These are phyloP conservation scores for Letharia lupina DNA, from an alignment of 495 filamentous ascomycete genomes.

Conservation along the genomic window DNA sequence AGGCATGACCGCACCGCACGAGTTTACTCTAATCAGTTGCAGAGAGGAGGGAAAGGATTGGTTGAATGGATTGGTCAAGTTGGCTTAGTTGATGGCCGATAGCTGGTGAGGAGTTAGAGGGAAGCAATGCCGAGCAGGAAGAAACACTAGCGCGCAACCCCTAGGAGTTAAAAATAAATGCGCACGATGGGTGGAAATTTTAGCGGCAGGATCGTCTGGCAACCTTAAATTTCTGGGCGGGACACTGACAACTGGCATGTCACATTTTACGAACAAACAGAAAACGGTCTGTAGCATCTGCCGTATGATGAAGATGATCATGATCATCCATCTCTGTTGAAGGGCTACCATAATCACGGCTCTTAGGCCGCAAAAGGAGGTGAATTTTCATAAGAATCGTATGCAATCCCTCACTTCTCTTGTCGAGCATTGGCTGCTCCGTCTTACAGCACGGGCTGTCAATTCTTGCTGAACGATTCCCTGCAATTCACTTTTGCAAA, in stretches of 20 bases:
- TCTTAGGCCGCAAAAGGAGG: not conserved
- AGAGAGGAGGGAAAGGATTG: not conserved
- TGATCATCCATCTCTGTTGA: not conserved
- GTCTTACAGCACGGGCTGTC: no score
- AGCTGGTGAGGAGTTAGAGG: not conserved
- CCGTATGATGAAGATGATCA: not conserved
- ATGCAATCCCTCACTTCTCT: no score
- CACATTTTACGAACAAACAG: no score
- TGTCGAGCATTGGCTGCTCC: no score
- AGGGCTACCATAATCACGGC: not conserved
- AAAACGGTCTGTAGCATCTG: no score
- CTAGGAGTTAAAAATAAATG: not conserved
- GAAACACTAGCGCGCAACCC: not conserved
- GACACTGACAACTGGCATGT: no score
- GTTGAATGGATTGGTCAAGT: not conserved
- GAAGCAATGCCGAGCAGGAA: not conserved
- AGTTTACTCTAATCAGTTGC: not conserved
- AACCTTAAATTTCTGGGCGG: not conserved
- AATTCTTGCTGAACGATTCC: not conserved
- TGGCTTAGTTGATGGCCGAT: not conserved
- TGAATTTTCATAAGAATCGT: no score
- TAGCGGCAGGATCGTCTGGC: conserved; percentile 1
- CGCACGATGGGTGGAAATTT: not conserved
- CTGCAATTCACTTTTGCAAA: not conserved
- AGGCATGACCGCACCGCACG: not conserved